Base-by-base conservation (phyloP, 1,139 yeast species). In the Starmera stellimalicola region DNA sequence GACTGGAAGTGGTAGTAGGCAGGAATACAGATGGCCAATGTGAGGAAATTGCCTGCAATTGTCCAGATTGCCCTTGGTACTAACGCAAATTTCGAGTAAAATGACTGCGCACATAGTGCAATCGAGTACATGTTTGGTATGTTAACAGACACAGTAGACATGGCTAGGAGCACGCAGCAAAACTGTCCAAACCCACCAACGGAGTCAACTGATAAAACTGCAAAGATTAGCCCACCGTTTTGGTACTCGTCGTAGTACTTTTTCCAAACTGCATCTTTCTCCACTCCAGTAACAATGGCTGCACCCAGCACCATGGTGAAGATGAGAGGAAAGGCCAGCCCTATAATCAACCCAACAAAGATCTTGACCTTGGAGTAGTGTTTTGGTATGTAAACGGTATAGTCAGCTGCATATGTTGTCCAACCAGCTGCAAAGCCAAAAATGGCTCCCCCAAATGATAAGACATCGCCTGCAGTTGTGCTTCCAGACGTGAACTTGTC, bases 371-470 rank as follows among this genome's bases (percentile, higher is more conserved):
- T 62, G 55, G 70, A 71, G 41, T 77, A 74, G 51, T 73, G 66
- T 52, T 73, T 65, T 43, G 72, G 70, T 71, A 83, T 87, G 64
- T 85, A 88, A 34, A 81, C 88, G 35, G 95, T 84, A 61, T 87
- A 88, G 62, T 87, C 96, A 29, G 94, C 76, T 30, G 95, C 93
- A 51, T 80, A 84, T 17, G 95, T 80, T 37, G 94, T 75, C 96
- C 96, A 87, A 42, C 96, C 96, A 37, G 95, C 74, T 33, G 95
- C 94, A 51, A 81, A 88, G 43, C 96, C 96, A 50, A 71, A 88
- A 43, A 83, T 60, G 33, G 94, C 64, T 53, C 87, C 79, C 54
- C 96, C 96, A 49, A 82, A 85, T 26, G 93, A 77, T 37, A 88
- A 66, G 22, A 85, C 91, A 48, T 60, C 53, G 45, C 88, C 95